Conservation (phyloP, 352 stramenopile species). For the Elongisporangium undulatum region DNA sequence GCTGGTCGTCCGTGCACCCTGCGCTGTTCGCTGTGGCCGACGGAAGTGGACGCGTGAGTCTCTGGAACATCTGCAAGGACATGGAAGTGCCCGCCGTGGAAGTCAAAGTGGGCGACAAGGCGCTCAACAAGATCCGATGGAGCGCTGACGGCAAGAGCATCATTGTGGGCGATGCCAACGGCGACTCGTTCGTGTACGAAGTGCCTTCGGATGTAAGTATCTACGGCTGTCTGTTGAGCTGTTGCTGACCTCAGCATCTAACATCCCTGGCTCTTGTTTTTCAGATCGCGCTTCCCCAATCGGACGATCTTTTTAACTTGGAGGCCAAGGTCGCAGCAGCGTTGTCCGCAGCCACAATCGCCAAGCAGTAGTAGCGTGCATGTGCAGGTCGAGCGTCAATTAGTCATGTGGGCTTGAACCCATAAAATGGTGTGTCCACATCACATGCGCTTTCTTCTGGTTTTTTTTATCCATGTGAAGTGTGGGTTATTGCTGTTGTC, state of each 20-base stretch:
- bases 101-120: constrained; percentile 62
- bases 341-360: constrained; percentile 33
- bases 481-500: not conserved
- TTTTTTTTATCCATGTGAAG: not conserved
- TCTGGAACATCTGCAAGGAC: constrained; percentile 87
- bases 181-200: constrained; percentile 73
- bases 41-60: constrained; percentile 56
- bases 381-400: not conserved
- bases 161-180: constrained; percentile 72
- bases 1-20: constrained; percentile 77
- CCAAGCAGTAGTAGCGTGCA: constrained; percentile 27
- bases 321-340: constrained; percentile 62
- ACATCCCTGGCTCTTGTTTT: constrained; percentile 6
- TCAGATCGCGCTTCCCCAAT: constrained; percentile 58
- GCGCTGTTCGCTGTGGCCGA: constrained; percentile 83
- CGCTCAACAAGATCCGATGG: constrained; percentile 85
- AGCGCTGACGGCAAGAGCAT: constrained; percentile 72
- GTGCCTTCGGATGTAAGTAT: constrained; percentile 67
- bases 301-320: constrained; percentile 55
- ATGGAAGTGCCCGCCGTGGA: constrained; percentile 69
- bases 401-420: not conserved
- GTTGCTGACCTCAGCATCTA: constrained; percentile 2
- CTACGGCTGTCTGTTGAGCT: not conserved
- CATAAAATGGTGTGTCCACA: not conserved
- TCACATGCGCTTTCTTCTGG: constrained; percentile 1